Evolutionary conservation across 441 rosid genomes (phyloP), one percentile per base, ranked within the genome.

Genomic region (Francoa sonchifolia): DNA sequence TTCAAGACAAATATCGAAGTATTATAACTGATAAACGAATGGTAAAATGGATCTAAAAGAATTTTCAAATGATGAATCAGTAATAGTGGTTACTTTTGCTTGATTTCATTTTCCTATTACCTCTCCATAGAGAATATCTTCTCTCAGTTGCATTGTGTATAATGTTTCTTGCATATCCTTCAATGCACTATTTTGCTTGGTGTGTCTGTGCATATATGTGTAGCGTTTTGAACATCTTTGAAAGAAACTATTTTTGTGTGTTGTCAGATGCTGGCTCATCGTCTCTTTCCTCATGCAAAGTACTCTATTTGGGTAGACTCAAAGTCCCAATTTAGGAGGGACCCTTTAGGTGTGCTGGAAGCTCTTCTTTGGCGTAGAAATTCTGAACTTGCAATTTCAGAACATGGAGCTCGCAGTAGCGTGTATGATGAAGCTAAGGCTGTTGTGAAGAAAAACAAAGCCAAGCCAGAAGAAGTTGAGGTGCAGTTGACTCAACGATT

Each of bases 291-390:
- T 16, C 50, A 53, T 6, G 72, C 90, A 15, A 76, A 69, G 71
- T 86, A 77, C 48, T 86, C 98, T 14, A 71, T 90, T 35, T 82
- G 98, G 98, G 98, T 90, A 28, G 98, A 90, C 59, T 86, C 96
- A 4, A 90, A 90, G 63, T 86, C 96, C 50, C 96, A 90, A 69
- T 86, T 90, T 47, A 76, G 99, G 52, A 90, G 96, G 58, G 99
- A 90, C 33, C 95, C 99, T 55, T 51, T 90, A 13, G 95, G 95
- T 33, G 96, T 86, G 33, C 25, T 83, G 35, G 96, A 90, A 54
- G 85, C 94, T 16, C 88, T 90, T 50, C 87, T 90, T 37, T 86
- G 93, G 95, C 85, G 84, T 44, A 62, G 80, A 55, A 83, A 78
- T 64, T 90, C 86, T 19, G 73, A 67, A 18, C 72, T 90, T 54